Evolutionary conservation across 2,329 filamentous ascomycete species (phyloP).

Genomic region (Nothopassalora personata): DNA sequence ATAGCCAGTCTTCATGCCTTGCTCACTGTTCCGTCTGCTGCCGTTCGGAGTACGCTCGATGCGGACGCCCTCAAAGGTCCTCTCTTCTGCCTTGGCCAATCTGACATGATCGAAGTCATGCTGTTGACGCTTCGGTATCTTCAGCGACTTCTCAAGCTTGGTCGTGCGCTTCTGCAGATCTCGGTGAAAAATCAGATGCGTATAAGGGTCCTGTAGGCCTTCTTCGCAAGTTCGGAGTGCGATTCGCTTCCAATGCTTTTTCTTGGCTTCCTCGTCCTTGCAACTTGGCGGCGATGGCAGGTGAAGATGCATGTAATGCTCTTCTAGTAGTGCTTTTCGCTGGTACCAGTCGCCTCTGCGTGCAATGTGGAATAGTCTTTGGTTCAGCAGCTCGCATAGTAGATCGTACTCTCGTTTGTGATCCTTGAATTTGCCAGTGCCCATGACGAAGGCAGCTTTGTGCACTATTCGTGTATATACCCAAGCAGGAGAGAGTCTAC

Average conservation of each 20-base stretch:
- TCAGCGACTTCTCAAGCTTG: conserved; percentile 81
- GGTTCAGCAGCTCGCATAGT: conserved; percentile 67
- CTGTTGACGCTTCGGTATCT: conserved; percentile 76
- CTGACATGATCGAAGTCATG: conserved; percentile 88
- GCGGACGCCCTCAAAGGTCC: conserved; percentile 70
- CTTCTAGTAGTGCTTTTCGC: conserved; percentile 86
- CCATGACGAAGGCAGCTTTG: conserved; percentile 74
- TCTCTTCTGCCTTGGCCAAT: conserved; percentile 68
- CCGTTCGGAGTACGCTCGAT: conserved; percentile 45
- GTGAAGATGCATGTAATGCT: conserved; percentile 80
- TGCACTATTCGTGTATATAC: conserved; percentile 90
- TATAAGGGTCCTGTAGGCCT: conserved; percentile 79
- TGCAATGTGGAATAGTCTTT: conserved; percentile 78
- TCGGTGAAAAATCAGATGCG: conserved; percentile 88
- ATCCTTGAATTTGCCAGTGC: conserved; percentile 63
- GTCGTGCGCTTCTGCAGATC: conserved; percentile 90
- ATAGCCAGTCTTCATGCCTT: conserved; percentile 24
- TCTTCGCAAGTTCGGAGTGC: conserved; percentile 77
- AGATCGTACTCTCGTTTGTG: conserved; percentile 71
- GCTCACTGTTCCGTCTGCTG: conserved; percentile 30
- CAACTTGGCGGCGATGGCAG: conserved; percentile 41
- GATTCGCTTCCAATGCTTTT: conserved; percentile 74
- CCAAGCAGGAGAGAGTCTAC: conserved; percentile 85
- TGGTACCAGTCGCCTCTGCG: conserved; percentile 92
- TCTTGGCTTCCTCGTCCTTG: conserved; percentile 56